phyloP scores from a whole-genome alignment of 176 grass and related monocot genomes.

The Oryza brachyantha region DNA sequence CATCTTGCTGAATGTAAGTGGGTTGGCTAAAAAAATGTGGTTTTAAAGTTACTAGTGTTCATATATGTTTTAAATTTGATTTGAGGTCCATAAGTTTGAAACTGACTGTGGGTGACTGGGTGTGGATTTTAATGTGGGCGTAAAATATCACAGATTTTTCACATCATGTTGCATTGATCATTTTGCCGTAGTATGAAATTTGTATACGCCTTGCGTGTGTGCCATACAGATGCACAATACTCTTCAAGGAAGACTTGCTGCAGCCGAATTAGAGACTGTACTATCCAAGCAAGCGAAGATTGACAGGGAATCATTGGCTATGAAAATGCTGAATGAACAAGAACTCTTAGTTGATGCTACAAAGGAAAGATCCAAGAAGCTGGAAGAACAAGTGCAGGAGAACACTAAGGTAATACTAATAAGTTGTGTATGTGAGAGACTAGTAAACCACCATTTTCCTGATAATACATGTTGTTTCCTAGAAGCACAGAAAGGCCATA shows the following conservation, averaged over 20 bases:
- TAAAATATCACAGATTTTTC: not conserved
- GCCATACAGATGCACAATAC: constrained; percentile 44
- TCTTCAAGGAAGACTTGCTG: constrained; percentile 53
- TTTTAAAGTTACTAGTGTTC: not conserved
- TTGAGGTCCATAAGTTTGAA: not conserved
- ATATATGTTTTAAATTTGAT: not conserved
- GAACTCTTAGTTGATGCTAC: constrained; percentile 48
- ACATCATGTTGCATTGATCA: not conserved
- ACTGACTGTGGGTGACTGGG: too few species aligned
- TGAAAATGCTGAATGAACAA: constrained; percentile 47
- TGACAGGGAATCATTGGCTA: constrained; percentile 45
- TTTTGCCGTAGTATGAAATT: not conserved
- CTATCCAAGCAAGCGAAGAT: constrained; percentile 50
- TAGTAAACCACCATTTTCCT: not conserved
- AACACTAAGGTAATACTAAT: constrained; percentile 62
- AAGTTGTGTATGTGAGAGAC: not conserved
- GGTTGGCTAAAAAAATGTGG: not conserved
- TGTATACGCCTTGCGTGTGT: not conserved
- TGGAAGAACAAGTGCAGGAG: constrained; percentile 61
- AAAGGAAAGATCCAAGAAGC: constrained; percentile 44
- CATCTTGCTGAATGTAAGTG: not conserved
- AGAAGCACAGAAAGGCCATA: too few species aligned
- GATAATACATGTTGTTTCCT: too few species aligned
- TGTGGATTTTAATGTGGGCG: not conserved
- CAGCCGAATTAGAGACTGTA: constrained; percentile 39